A percentile compares a stretch with the other conserved stretches of the same genome.
phyloP scores from a whole-genome alignment of 768 basidiomycete genomes.

The Daedaleopsis sinensis region DNA sequence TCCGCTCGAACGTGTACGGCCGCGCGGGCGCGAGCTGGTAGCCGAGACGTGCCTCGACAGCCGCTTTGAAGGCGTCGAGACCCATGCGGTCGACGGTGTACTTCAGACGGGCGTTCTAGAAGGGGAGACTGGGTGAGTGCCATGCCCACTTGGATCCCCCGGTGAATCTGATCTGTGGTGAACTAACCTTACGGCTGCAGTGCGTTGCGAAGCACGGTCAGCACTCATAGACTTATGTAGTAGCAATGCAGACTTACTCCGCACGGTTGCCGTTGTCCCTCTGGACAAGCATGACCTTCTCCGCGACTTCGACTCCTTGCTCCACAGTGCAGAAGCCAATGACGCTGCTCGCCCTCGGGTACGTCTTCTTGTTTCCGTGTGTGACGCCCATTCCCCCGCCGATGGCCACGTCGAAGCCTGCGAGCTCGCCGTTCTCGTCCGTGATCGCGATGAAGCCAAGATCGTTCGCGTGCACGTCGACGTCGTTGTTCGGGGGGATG shows the following conservation, averaged over 20 bases:
- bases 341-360: slow-evolving; percentile 84
- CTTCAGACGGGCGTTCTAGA: slow-evolving; percentile 85
- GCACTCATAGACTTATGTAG: too few relatives aligned
- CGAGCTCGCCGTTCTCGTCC: slow-evolving; percentile 70
- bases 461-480: slow-evolving; percentile 95
- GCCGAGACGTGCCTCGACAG: slow-evolving; percentile 89
- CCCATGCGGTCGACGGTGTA: slow-evolving; percentile 98
- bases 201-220: background rate
- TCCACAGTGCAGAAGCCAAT: slow-evolving; percentile 93
- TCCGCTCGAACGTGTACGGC: slow-evolving; percentile 80
- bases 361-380: slow-evolving; percentile 98
- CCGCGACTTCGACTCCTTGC: slow-evolving; percentile 84
- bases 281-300: slow-evolving; percentile 92
- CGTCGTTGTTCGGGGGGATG: slow-evolving; percentile 95
- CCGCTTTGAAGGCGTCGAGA: slow-evolving; percentile 80
- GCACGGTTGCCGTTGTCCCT: slow-evolving; percentile 93
- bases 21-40: slow-evolving; percentile 74
- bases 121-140: background rate
- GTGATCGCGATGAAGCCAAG: slow-evolving; percentile 96
- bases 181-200: slow-evolving; percentile 40
- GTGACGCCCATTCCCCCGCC: slow-evolving; percentile 99
- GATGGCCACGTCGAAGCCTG: slow-evolving; percentile 91
- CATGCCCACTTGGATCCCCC: background rate
- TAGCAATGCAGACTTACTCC: slow-evolving; percentile 60
- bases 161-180: background rate